Conservation (phyloP, 139 green algal species). For the Marvania coccoides region DNA sequence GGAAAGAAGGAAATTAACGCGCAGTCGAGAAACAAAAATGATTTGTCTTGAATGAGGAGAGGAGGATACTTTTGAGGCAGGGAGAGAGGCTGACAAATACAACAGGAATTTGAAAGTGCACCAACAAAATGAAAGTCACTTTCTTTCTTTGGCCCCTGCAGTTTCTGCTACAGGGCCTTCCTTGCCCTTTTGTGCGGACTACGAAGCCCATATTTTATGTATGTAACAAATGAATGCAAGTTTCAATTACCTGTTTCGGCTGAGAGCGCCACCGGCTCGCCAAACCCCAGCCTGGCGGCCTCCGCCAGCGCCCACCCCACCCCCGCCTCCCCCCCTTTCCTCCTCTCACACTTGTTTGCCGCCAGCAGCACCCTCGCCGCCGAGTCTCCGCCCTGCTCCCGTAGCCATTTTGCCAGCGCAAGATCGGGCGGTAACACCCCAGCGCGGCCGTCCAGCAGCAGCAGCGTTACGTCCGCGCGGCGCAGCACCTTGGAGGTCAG, state of each 20-base stretch:
- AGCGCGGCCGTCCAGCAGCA: conserved; percentile 68
- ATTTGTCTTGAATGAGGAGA: too few relatives aligned
- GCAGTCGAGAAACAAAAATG: too few relatives aligned
- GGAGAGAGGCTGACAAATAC: too few relatives aligned
- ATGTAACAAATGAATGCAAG: too few relatives aligned
- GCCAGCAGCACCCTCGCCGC: conserved; percentile 46
- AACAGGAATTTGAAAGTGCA: too few relatives aligned
- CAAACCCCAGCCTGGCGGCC: conserved; percentile 57
- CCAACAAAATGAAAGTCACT: too few relatives aligned
- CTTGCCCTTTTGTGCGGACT: too few relatives aligned
- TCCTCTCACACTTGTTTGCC: conserved; percentile 83
- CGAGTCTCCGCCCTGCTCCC: background rate
- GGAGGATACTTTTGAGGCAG: too few relatives aligned
- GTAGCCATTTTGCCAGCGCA: conserved; percentile 69
- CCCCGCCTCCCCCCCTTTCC: background rate
- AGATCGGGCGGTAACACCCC: conserved; percentile 53
- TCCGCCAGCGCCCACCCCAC: conserved; percentile 21
- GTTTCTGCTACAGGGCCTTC: too few relatives aligned
- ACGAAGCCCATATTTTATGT: background rate
- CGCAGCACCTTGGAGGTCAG: conserved; percentile 52
- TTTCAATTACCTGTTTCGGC: conserved; percentile 57
- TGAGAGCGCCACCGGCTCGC: conserved; percentile 72
- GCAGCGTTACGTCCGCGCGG: conserved; percentile 48
- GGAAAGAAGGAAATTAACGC: too few relatives aligned
- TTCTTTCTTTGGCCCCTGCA: too few relatives aligned